A percentile compares a stretch with the other conserved stretches of the same genome.
Conservation (phyloP, 257 asterid genomes). For the Nicotiana obtusifolia region DNA sequence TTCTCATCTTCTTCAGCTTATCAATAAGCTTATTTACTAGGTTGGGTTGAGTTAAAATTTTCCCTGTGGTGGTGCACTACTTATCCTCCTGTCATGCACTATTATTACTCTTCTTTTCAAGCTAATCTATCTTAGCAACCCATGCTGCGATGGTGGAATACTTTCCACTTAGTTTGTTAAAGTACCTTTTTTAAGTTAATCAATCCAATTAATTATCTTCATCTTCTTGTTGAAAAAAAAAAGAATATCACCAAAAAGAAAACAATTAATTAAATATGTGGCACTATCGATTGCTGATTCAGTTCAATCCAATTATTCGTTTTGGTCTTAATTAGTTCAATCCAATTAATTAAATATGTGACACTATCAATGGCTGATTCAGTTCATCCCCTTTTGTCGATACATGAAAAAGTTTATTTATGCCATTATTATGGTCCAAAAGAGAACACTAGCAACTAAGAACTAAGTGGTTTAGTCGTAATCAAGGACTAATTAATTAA, state of each 20-base stretch:
- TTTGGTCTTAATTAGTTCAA: no score
- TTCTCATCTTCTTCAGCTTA: background rate
- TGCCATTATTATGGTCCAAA: conserved; percentile 51
- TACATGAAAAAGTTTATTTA: conserved; percentile 36
- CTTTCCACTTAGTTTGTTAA: conserved; percentile 14
- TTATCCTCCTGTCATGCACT: conserved; percentile 8
- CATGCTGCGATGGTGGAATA: conserved; percentile 11
- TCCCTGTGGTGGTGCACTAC: background rate
- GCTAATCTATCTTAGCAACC: background rate
- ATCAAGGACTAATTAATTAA: conserved; percentile 20
- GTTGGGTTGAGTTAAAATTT: background rate
- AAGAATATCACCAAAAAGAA: no score
- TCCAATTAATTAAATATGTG: background rate
- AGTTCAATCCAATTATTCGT: no score
- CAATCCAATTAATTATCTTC: background rate
- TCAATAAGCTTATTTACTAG: background rate
- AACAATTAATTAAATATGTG: no score
- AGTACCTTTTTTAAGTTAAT: conserved; percentile 5
- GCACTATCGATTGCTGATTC: no score
- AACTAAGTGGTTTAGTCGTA: conserved; percentile 24
- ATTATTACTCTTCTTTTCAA: background rate
- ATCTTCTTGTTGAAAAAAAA: no score
- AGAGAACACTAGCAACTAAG: conserved; percentile 22
- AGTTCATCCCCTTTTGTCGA: conserved; percentile 27
- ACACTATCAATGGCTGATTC: conserved; percentile 30